A percentile compares a stretch with the other conserved stretches of the same genome.
These are phyloP conservation scores for Gastrodia elata DNA, from an alignment of 106 monocot genomes.

Conservation along the genomic window DNA sequence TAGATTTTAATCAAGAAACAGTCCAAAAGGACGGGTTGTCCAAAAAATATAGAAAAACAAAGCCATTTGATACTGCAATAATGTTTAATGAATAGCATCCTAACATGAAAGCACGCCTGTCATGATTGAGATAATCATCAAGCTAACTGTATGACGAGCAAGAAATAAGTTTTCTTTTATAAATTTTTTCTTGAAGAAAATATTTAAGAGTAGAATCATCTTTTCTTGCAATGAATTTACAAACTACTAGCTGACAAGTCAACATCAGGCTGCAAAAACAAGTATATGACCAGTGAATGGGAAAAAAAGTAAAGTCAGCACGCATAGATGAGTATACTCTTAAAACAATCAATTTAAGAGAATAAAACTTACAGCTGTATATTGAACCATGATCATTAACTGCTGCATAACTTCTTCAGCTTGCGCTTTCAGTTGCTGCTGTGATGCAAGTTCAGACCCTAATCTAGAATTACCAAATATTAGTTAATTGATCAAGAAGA, in stretches of 20 bases:
- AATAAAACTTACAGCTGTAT: slow-evolving; percentile 64
- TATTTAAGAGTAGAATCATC: background rate
- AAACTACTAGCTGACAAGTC: background rate
- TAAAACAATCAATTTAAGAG: background rate
- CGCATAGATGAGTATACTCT: background rate
- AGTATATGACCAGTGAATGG: background rate
- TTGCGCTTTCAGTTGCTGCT: slow-evolving; percentile 55
- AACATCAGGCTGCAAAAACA: background rate
- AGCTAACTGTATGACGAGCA: too few species aligned
- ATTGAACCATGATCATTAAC: slow-evolving; percentile 55
- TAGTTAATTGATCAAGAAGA: background rate
- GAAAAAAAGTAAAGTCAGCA: background rate
- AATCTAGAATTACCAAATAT: slow-evolving; percentile 36
- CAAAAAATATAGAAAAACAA: too few species aligned
- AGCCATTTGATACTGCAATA: too few species aligned
- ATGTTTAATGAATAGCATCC: too few species aligned
- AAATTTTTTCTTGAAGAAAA: too few species aligned
- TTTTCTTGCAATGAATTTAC: background rate
- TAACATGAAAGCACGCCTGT: too few species aligned
- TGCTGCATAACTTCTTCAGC: slow-evolving; percentile 56
- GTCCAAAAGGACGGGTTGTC: too few species aligned
- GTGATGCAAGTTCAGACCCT: slow-evolving; percentile 50
- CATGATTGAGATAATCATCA: too few species aligned
- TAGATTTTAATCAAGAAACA: too few species aligned
- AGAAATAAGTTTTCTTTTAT: too few species aligned